Conservation (phyloP, 305 asterid genomes). For the Galium porrigens region DNA sequence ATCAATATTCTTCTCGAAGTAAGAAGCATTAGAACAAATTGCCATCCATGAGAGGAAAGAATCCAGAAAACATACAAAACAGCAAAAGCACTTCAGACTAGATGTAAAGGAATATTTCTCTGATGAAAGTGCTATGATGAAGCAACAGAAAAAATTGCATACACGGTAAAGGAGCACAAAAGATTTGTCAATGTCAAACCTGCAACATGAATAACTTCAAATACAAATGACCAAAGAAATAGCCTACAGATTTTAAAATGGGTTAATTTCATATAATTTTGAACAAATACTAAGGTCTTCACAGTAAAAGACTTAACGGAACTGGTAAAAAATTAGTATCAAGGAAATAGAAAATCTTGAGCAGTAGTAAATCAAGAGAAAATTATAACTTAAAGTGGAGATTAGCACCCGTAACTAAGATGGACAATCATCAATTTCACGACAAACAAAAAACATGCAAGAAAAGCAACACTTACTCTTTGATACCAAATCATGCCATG, state of each 20-base stretch:
- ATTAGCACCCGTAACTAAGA: background rate
- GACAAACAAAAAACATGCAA: background rate
- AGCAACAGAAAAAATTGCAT: no score
- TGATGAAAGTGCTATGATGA: background rate
- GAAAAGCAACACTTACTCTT: conserved; percentile 32
- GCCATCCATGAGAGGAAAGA: background rate
- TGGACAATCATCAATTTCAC: background rate
- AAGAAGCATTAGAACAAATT: background rate
- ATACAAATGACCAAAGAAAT: background rate
- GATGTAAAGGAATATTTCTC: background rate
- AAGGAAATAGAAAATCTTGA: background rate
- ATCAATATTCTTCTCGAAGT: conserved; percentile 14
- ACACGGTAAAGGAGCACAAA: background rate
- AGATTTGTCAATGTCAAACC: background rate
- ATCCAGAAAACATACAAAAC: background rate
- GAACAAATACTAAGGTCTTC: background rate
- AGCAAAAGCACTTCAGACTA: background rate
- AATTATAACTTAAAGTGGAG: background rate
- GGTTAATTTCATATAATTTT: background rate
- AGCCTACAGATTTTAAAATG: background rate
- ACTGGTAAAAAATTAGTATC: background rate
- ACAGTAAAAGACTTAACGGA: background rate
- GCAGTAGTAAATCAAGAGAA: background rate
- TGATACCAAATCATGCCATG: conserved; percentile 88
- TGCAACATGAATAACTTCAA: background rate